A percentile compares a stretch with the other conserved stretches of the same genome.
phyloP scores from a whole-genome alignment of 345 rosid genomes.

The Excoecaria agallocha region DNA sequence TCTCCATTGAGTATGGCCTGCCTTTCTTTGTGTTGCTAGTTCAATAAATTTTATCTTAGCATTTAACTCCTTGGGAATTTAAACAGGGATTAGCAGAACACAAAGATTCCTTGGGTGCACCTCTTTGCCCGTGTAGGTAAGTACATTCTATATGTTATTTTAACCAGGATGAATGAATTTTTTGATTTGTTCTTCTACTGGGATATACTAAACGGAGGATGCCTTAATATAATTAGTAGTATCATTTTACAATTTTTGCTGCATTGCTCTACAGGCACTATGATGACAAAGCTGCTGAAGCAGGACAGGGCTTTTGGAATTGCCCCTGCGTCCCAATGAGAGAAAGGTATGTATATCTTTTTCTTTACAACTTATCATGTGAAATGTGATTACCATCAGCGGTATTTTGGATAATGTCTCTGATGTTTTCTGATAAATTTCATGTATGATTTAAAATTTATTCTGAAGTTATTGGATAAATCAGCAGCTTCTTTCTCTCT shows the following conservation, averaged over 20 bases:
- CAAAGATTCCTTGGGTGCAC: constrained; percentile 88
- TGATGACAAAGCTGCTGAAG: constrained; percentile 94
- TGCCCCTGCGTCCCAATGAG: constrained; percentile 99
- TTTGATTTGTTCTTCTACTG: background rate
- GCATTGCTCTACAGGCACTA: constrained; percentile 62
- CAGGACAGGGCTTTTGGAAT: constrained; percentile 91
- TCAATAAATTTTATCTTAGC: background rate
- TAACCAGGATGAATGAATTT: background rate
- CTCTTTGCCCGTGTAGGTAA: constrained; percentile 88
- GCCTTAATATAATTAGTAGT: background rate
- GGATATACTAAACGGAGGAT: background rate
- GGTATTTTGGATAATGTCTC: background rate
- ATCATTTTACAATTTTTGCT: constrained; percentile 5
- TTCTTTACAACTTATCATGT: background rate
- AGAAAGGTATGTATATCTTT: constrained; percentile 62
- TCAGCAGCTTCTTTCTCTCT: background rate
- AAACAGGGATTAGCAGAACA: constrained; percentile 91
- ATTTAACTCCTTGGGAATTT: constrained; percentile 2
- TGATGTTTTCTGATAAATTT: background rate
- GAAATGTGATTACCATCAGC: background rate
- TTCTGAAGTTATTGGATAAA: background rate
- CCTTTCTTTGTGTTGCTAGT: background rate
- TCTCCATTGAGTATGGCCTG: background rate
- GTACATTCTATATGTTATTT: constrained; percentile 12
- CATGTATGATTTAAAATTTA: background rate